These are phyloP conservation scores for Eragrostis tef DNA, from an alignment of 202 grass and related monocot species.

Conservation along the genomic window DNA sequence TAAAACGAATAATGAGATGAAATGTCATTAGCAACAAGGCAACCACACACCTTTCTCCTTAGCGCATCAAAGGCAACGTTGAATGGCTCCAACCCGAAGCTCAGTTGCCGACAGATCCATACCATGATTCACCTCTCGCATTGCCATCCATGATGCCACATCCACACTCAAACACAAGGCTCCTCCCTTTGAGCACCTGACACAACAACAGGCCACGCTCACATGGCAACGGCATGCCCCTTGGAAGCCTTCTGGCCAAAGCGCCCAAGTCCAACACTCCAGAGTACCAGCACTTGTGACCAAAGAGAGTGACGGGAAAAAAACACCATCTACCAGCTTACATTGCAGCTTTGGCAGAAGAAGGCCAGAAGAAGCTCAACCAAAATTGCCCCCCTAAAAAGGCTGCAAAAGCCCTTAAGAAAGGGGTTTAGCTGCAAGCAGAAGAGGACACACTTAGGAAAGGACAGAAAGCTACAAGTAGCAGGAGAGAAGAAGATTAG, in stretches of 20 bases:
- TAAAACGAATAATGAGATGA: slow-evolving; percentile 45
- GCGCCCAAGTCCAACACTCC: slow-evolving; percentile 17
- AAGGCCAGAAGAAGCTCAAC: slow-evolving; percentile 40
- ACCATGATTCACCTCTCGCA: slow-evolving; percentile 51
- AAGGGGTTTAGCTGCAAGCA: slow-evolving; percentile 48
- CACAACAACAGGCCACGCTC: slow-evolving; percentile 48
- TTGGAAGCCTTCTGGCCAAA: slow-evolving; percentile 56
- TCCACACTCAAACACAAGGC: slow-evolving; percentile 37
- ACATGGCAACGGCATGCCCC: slow-evolving; percentile 36
- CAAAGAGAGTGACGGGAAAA: not conserved
- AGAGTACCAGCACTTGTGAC: not conserved
- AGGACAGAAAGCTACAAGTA: slow-evolving; percentile 48
- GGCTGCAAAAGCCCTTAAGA: slow-evolving; percentile 54
- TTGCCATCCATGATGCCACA: slow-evolving; percentile 37
- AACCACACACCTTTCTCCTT: slow-evolving; percentile 16
- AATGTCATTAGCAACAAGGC: slow-evolving; percentile 47
- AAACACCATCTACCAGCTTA: not conserved
- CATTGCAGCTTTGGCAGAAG: slow-evolving; percentile 50
- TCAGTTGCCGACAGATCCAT: slow-evolving; percentile 51
- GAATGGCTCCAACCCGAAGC: slow-evolving; percentile 39
- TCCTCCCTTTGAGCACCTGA: slow-evolving; percentile 50
- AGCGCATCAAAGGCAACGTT: slow-evolving; percentile 14
- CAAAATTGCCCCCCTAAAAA: slow-evolving; percentile 47
- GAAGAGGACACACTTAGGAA: slow-evolving; percentile 19
- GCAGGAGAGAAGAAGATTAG: slow-evolving; percentile 31